Conservation (phyloP, 495 filamentous ascomycete species). For the Margaritispora aquatica region DNA sequence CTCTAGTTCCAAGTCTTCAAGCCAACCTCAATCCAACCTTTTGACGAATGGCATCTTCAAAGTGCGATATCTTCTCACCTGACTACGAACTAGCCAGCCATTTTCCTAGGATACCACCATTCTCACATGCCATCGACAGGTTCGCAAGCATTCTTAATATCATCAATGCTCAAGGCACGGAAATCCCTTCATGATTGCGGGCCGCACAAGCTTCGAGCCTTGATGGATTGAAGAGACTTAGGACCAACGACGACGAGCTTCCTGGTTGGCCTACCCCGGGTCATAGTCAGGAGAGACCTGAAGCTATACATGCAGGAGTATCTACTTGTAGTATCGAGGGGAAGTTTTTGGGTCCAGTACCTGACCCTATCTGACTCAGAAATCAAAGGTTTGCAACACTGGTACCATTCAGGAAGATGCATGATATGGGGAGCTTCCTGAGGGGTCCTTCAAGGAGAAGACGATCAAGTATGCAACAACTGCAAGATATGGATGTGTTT, state of each 20-base stretch:
- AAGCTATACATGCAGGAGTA: conserved; percentile 26
- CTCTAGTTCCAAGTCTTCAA: conserved; percentile 3
- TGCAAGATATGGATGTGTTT: conserved; percentile 17
- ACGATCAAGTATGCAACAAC: conserved; percentile 3
- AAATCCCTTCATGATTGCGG: conserved; percentile 5
- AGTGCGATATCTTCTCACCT: conserved; percentile 19
- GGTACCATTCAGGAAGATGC: conserved; percentile 8
- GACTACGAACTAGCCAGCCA: conserved; percentile 18
- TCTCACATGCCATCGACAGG: conserved; percentile 20
- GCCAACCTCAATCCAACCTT: conserved; percentile 16
- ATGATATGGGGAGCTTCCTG: neutral
- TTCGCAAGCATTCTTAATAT: conserved; percentile 12
- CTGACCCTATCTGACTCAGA: neutral
- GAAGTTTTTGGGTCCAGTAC: conserved; percentile 14
- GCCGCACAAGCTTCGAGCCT: conserved; percentile 3
- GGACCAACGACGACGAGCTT: neutral
- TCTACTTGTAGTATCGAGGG: conserved; percentile 18
- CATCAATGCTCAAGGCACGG: conserved; percentile 7
- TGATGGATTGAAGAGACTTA: neutral
- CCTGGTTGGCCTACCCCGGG: conserved; percentile 23
- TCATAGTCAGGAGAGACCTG: conserved; percentile 14
- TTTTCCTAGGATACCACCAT: conserved; percentile 11
- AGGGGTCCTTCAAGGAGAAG: neutral
- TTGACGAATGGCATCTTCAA: conserved; percentile 18
- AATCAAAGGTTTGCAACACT: conserved; percentile 12